A percentile compares a stretch with the other conserved stretches of the same genome.
These are phyloP conservation scores for Acanthamoeba triangularis DNA, from an alignment of 208 protist genomes.

Conservation along the genomic window DNA sequence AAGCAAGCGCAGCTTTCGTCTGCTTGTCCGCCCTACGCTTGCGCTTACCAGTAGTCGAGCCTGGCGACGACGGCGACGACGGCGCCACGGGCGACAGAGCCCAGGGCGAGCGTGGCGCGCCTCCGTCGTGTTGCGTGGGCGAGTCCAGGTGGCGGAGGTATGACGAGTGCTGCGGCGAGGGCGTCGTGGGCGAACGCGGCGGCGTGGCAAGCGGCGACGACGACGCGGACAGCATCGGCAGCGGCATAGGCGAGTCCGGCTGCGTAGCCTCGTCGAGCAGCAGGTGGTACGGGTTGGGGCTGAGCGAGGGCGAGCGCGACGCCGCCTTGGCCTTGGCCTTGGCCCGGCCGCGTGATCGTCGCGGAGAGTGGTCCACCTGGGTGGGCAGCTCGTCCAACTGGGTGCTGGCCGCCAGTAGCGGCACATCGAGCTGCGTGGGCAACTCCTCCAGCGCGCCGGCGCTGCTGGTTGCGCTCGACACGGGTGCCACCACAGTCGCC, in stretches of 20 bases:
- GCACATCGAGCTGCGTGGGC: no score
- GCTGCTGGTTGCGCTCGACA: no score
- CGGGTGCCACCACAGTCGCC: no score
- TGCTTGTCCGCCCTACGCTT: neutral
- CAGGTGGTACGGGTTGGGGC: neutral
- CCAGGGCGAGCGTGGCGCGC: neutral
- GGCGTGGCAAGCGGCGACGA: neutral
- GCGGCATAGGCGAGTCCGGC: neutral
- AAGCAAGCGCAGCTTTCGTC: neutral
- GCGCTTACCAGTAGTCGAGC: neutral
- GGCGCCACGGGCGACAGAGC: neutral
- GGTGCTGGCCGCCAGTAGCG: neutral
- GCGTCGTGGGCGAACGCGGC: neutral
- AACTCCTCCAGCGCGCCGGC: no score
- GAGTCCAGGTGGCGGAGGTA: neutral
- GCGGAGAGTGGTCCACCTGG: neutral
- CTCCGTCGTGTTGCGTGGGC: neutral
- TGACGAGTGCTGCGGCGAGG: neutral
- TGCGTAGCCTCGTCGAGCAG: neutral
- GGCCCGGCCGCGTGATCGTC: neutral
- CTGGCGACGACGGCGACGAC: neutral
- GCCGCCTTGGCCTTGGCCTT: neutral
- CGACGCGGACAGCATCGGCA: neutral
- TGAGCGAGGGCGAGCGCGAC: conserved; percentile 4
- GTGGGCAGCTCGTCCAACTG: neutral